Evolutionary conservation across 176 grass and related monocot genomes (phyloP).

Genomic region (Neostapfia colusana): DNA sequence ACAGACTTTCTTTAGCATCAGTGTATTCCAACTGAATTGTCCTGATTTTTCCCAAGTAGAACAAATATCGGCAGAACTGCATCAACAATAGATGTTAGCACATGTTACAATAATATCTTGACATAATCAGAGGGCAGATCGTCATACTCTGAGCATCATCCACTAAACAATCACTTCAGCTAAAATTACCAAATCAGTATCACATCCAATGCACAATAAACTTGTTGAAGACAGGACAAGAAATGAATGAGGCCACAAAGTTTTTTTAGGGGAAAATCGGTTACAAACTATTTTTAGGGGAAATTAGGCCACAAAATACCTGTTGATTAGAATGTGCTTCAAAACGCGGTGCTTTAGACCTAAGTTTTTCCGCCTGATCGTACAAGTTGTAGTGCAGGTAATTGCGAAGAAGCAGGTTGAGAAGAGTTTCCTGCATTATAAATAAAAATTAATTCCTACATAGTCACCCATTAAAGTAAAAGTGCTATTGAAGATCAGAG

Average conservation of each 20-base stretch:
- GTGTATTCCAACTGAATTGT: constrained; percentile 90
- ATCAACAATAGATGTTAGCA: constrained; percentile 18
- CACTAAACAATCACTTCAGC: neutral
- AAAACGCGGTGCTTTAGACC: constrained; percentile 91
- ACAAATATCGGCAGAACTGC: constrained; percentile 86
- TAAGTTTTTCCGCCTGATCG: constrained; percentile 88
- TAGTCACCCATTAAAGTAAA: constrained; percentile 7
- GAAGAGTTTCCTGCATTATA: constrained; percentile 62
- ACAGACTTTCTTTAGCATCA: no score
- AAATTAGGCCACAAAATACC: constrained; percentile 48
- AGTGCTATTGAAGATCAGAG: neutral
- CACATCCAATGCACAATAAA: constrained; percentile 6
- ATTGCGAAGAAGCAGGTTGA: constrained; percentile 94
- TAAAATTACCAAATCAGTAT: constrained; percentile 2
- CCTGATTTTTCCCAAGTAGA: constrained; percentile 89
- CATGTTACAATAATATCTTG: neutral
- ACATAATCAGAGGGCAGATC: constrained; percentile 9
- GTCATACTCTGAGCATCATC: neutral
- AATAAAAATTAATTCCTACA: neutral
- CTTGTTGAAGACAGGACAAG: neutral
- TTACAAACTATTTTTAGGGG: no score
- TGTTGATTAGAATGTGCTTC: constrained; percentile 93
- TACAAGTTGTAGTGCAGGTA: constrained; percentile 96
- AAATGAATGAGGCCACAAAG: neutral
- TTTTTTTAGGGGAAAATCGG: no score